Evolutionary conservation across 1,284 basidiomycete species (phyloP), one percentile per base, ranked within the genome.

Genomic region (Veloboletus limbatus): DNA sequence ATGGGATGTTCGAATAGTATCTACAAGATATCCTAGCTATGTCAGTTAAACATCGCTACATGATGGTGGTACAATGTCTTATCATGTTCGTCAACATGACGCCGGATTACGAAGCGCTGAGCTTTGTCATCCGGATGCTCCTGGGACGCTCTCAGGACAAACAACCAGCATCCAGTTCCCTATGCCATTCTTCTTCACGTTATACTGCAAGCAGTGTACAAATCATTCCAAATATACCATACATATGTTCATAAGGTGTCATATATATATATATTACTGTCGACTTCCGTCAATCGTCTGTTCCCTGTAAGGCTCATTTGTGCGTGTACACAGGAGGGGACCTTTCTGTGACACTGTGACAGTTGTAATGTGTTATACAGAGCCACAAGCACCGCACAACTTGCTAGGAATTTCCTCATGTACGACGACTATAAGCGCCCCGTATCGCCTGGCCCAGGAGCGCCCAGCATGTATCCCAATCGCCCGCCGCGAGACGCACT

Each of bases 401-500:
- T n/a, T n/a, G n/a, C n/a, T n/a, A n/a, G n/a, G n/a, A n/a, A n/a
- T n/a, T n/a, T n/a, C n/a, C n/a, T n/a, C n/a, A n/a, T n/a, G 36
- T 69, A 69, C 16, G 54, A 39, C 6, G 69, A 70, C 21, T 66
- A 71, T 48, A 55, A 45, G 28, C 60, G 54, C 3, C 54, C 54
- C 16, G 11, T 41, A 0, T 56, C 54, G 3, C 56, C 63, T 27
- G 22, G 50, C 4, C 49, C 40, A 0, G 33, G 53, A 24, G 34
- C 61, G 60, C 49, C 65, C 55, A 72, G 67, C 53, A 72, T 76
- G 73, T 74, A 77, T 51, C 63, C 68, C 8, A 51, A 52, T 35
- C 60, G 68, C 30, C 63, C 47, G 24, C 32, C 45, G 9, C 49
- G 50, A 25, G 48, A 52, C 13, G 48, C 24, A 3, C 9, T 40